Evolutionary conservation across 2,329 filamentous ascomycete genomes (phyloP), one percentile per base, ranked within the genome.

Genomic region (Neofusicoccum cordaticola): DNA sequence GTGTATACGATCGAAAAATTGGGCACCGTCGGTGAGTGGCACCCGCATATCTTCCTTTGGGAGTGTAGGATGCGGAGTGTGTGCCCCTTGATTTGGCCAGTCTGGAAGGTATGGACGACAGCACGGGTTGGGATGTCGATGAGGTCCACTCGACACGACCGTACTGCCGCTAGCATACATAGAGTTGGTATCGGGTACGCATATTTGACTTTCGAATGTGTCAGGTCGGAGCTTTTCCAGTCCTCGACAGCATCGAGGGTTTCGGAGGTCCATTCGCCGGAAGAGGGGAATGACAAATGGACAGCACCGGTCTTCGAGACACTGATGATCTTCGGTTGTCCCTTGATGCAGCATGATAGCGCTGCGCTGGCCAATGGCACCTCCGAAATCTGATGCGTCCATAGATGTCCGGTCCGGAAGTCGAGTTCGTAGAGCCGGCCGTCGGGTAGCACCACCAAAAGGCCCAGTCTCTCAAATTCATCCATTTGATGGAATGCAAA

Each of bases 1-100:
- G 83, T 82, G 71, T 91, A 92, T 12, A 84, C 85, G 22, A 92
- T 75, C 0, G 85, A 87, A n/a, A 92, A 79, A 13, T 84, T 87
- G 34, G 82, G 81, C 1, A 93, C 76, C 0, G 87, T 85, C 1
- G 82, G 77, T 1, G 82, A 83, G 13, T 83, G 84, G 51, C 84
- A 87, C 63, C 71, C 78, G 66, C 83, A 86, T 66, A 78, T 79
- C 53, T 81, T 80, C 64, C 78, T 82, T 50, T 78, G 77, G 1
- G 84, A 83, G 70, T 87, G 85, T 64, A 88, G 83, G 58, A 85
- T 85, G 56, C 85, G 83, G 15, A 92, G 79, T 0, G 87, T 85
- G 41, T 84, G 83, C 4, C 83, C 80, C 65, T 84, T 81, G 72
- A 90, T 86, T 1, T 79, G 78, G 42, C 86, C 83, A 0, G 87